Conservation (phyloP, 1,284 basidiomycete species). For the Leccinum brunneo-olivaceum region DNA sequence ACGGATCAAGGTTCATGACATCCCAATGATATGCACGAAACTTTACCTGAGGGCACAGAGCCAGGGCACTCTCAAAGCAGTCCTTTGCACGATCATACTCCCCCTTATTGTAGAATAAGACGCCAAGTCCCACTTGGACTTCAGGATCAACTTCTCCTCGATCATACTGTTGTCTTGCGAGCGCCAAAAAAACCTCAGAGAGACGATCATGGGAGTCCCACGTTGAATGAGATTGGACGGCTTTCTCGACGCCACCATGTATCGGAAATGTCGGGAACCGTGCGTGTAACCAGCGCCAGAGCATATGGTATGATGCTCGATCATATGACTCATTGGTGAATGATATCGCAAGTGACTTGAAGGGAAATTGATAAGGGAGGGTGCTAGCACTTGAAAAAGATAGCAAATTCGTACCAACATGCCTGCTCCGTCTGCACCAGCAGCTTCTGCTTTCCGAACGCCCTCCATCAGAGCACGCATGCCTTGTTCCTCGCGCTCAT, state of each 20-base stretch:
- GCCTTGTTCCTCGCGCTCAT: conserved; percentile 81
- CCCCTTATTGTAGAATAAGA: conserved; percentile 84
- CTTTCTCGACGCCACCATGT: conserved; percentile 50
- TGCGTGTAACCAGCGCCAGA: conserved; percentile 81
- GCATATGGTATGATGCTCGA: conserved; percentile 79
- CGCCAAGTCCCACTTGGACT: conserved; percentile 89
- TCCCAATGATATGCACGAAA: conserved; percentile 5
- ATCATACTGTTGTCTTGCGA: conserved; percentile 75
- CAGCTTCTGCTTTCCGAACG: conserved; percentile 56
- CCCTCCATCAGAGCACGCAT: conserved; percentile 72
- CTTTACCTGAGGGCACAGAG: conserved; percentile 63
- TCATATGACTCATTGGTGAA: conserved; percentile 97
- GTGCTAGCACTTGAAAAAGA: neutral
- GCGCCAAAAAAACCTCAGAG: conserved; percentile 78
- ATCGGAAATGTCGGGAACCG: conserved; percentile 68
- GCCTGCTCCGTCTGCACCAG: conserved; percentile 64
- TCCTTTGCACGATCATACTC: conserved; percentile 81
- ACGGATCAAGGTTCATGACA: neutral
- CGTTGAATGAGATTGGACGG: conserved; percentile 53
- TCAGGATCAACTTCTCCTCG: conserved; percentile 80
- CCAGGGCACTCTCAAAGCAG: conserved; percentile 85
- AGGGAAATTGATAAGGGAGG: conserved; percentile 5
- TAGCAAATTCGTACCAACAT: conserved; percentile 60
- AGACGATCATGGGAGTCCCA: conserved; percentile 85
- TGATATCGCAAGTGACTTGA: conserved; percentile 94